Base-by-base conservation (phyloP, 352 stramenopile genomes). In the Pythium volutum region DNA sequence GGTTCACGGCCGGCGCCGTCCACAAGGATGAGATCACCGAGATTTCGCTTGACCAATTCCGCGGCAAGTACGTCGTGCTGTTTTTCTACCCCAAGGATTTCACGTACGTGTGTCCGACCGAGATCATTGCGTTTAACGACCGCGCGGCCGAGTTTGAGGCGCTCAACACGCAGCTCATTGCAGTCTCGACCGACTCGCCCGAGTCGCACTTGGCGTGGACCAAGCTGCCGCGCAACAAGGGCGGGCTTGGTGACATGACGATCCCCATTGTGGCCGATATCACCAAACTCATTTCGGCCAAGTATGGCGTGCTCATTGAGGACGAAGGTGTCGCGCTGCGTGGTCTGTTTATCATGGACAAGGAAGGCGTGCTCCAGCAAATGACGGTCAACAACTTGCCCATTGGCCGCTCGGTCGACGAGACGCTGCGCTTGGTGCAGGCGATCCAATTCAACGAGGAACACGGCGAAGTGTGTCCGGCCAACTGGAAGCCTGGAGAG, bases 81-180 rank as follows among this genome's bases (percentile, higher is more conserved):
- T 93, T 97, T 69, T 97, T 97, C 67, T 97, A 97, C 75, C 89
- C 89, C 3, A 96, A 96, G 77, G 89, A 95, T 64, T 95, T 95
- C 54, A 93, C 86, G 59, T 93, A 91, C 68, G 89, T 97, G 61
- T 97, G 89, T 59, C 89, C 89, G 46, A 97, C 89, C 14, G 89
- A 97, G 72, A 96, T 97, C 69, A 95, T 96, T 60, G 87, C 89
- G 25, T 96, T 96, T 70, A 94, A 84, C 57, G 89, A 97, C 77
- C 72, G 84, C 42, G 82, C 81, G 1, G 71, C 71, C 33, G 84
- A 96, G 36, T 97, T 97, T 45, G 80, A 92, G 55, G 77, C 72
- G 20, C 46, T 95, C n/a, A 91, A 93, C 73, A 82, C 86, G 68
- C 86, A 98, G 73, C 71, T 97, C 25, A 80, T 97, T 46, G 89